Base-by-base conservation (phyloP, 1,284 basidiomycete species). In the Porodaedalea pini region DNA sequence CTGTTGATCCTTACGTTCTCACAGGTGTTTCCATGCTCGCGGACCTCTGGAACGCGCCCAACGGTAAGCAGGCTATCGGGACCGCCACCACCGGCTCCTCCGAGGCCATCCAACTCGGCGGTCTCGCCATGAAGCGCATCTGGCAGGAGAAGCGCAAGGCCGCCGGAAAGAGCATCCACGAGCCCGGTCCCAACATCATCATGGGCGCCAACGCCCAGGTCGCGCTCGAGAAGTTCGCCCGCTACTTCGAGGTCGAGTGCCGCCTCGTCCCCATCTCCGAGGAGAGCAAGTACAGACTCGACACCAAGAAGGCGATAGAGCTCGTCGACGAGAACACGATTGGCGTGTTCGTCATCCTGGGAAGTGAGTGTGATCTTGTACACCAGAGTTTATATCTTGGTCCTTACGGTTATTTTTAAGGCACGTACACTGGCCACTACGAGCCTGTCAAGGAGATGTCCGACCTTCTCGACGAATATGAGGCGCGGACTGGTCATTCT, bases 51-150 rank as follows among this genome's bases (percentile, higher is more conserved):
- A 83, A 98, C 67, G 93, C 91, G 0, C 90, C 90, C 8, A 81
- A 83, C 34, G 72, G 79, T 5, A 78, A 83, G 58, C 75, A 86
- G 55, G 90, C 92, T 0, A 83, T 94, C 56, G 93, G 93, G 5
- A 96, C 94, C 0, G 94, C 95, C 0, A 97, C 94, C 2, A 96
- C 94, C 0, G 95, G 95, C 5, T 94, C 91, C 0, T 94, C 86
- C 2, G 94, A 97, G 72, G 94, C 92, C 2, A 92, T 95, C 66
- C 92, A 94, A 73, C 87, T 97, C 5, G 94, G 92, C 15, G 94
- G 94, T 44, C 81, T 98, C 19, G 92, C 95, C 15, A 90, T 98
- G 85, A 98, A 98, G 76, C 90, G 88, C 67, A 80, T 86, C 49
- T 98, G 95, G 95, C 94, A 98, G 71, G 85, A 85, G 62, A 86